A percentile compares a stretch with the other conserved stretches of the same genome.
Evolutionary conservation across 2,329 filamentous ascomycete genomes (phyloP).

Genomic region (Aspergillus persii): DNA sequence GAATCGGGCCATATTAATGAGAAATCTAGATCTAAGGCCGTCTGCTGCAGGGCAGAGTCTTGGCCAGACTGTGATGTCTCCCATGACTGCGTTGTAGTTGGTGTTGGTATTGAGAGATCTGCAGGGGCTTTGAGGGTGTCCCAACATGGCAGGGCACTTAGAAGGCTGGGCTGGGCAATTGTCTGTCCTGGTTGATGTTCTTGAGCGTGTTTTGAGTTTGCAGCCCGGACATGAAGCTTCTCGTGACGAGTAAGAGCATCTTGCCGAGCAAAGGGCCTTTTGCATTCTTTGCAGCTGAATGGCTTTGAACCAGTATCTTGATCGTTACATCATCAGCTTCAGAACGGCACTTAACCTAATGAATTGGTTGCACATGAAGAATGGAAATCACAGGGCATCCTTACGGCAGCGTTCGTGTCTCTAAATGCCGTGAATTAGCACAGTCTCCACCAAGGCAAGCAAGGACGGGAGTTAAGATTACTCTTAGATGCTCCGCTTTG

Average conservation of each 20-base stretch:
- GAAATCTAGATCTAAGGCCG: slow-evolving; percentile 37
- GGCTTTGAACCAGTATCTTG: slow-evolving; percentile 44
- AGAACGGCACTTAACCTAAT: not conserved
- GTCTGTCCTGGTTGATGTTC: slow-evolving; percentile 7
- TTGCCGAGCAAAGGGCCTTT: slow-evolving; percentile 43
- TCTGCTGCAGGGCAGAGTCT: slow-evolving; percentile 22
- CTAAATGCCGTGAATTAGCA: slow-evolving; percentile 23
- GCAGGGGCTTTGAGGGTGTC: slow-evolving; percentile 23
- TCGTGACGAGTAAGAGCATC: slow-evolving; percentile 47
- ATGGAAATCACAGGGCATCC: slow-evolving; percentile 12
- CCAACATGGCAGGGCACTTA: slow-evolving; percentile 25
- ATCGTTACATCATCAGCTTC: slow-evolving; percentile 18
- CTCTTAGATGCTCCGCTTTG: slow-evolving; percentile 43
- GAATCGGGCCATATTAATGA: slow-evolving; percentile 47
- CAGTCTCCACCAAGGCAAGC: slow-evolving; percentile 13
- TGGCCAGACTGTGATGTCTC: slow-evolving; percentile 21
- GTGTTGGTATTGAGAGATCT: slow-evolving; percentile 13
- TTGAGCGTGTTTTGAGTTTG: slow-evolving; percentile 19
- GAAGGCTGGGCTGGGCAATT: slow-evolving; percentile 14
- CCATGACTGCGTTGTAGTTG: slow-evolving; percentile 25
- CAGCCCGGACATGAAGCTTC: slow-evolving; percentile 38
- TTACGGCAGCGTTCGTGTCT: slow-evolving; percentile 47
- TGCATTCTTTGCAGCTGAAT: slow-evolving; percentile 42
- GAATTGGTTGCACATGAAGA: not conserved
- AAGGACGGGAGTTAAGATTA: slow-evolving; percentile 19